These are phyloP conservation scores for Lagerstroemia speciosa DNA, from an alignment of 345 rosid species.

Conservation along the genomic window DNA sequence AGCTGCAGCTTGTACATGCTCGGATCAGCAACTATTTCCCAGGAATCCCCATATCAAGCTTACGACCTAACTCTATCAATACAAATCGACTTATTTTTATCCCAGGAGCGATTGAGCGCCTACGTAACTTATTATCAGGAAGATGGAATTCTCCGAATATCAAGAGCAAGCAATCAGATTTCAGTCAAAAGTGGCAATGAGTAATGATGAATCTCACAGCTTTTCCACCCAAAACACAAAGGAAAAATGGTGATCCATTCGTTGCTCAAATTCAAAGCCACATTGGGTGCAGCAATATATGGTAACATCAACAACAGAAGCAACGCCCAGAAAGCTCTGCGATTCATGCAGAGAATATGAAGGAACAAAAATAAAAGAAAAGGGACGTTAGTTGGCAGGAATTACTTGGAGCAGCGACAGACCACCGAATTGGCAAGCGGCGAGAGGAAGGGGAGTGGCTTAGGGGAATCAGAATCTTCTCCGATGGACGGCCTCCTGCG, in stretches of 20 bases:
- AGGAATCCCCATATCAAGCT: neutral
- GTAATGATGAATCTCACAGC: neutral
- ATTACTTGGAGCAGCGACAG: slow-evolving; percentile 72
- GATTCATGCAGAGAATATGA: neutral
- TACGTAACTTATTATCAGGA: neutral
- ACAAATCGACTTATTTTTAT: neutral
- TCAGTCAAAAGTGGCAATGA: neutral
- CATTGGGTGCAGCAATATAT: neutral
- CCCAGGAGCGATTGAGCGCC: neutral
- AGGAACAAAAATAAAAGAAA: neutral
- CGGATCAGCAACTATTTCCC: neutral
- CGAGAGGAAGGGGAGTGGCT: slow-evolving; percentile 73
- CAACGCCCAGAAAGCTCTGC: neutral
- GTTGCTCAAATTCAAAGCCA: neutral
- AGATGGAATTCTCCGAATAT: neutral
- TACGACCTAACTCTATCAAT: neutral
- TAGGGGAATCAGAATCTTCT: slow-evolving; percentile 37
- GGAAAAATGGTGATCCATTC: too few species aligned
- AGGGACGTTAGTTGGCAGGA: slow-evolving; percentile 1
- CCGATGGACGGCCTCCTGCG: slow-evolving; percentile 33
- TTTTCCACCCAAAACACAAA: neutral
- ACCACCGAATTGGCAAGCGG: slow-evolving; percentile 81
- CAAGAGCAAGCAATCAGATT: neutral
- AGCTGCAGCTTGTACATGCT: neutral
- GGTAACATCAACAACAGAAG: neutral